Conservation (phyloP, 1,139 yeast genomes). For the Saccharomycopsis phalli region DNA sequence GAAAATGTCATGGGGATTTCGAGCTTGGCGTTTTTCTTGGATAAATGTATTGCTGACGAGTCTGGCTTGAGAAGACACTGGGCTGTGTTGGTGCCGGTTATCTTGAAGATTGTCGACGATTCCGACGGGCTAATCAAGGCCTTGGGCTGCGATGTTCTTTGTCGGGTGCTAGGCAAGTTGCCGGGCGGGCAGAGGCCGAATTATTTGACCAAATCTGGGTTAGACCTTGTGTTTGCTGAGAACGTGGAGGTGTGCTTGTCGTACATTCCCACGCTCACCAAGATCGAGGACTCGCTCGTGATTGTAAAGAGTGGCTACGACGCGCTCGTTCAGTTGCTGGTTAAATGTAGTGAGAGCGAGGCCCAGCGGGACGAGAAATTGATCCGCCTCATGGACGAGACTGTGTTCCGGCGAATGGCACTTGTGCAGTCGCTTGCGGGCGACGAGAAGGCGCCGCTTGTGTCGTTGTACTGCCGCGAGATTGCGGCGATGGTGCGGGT, state of each 20-base stretch:
- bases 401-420: conserved; percentile 1
- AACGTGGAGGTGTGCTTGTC: conserved; percentile 6
- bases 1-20: conserved; percentile 6
- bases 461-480: conserved; percentile 2
- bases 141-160: conserved; percentile 7
- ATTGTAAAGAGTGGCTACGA: conserved; percentile 1
- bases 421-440: conserved; percentile 1
- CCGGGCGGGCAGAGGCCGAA: conserved; percentile 1
- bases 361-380: not conserved
- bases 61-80: conserved; percentile 4
- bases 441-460: conserved; percentile 1
- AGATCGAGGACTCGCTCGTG: conserved; percentile 1
- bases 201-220: conserved; percentile 11
- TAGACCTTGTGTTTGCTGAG: conserved; percentile 1
- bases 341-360: not conserved
- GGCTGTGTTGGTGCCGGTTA: conserved; percentile 3
- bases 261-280: conserved; percentile 13
- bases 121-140: conserved; percentile 10
- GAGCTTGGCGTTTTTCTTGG: conserved; percentile 6
- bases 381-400: conserved; percentile 2
- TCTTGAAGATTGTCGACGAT: conserved; percentile 15
- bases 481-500: not conserved
- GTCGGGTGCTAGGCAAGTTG: conserved; percentile 2
- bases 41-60: conserved; percentile 5
- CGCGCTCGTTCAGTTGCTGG: not conserved